These are phyloP conservation scores for Jamesozyma jinghongensis DNA, from an alignment of 805 yeast species.

Conservation along the genomic window DNA sequence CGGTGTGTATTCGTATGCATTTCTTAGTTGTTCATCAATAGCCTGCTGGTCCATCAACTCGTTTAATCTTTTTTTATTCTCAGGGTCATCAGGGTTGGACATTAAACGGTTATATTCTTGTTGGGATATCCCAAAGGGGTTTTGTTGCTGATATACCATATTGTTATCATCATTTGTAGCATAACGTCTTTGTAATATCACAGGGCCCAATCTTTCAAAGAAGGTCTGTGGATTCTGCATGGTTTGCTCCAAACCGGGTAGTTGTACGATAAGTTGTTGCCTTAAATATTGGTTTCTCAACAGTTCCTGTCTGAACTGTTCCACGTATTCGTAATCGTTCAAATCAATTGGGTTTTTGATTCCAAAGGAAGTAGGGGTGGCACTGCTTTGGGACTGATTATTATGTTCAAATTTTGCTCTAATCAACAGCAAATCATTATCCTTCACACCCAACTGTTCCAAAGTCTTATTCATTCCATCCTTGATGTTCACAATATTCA, in stretches of 20 bases:
- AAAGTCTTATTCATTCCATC: slow-evolving; percentile 32
- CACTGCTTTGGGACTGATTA: not conserved
- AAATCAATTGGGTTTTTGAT: slow-evolving; percentile 1
- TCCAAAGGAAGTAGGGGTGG: not conserved
- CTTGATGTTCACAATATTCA: slow-evolving; percentile 30
- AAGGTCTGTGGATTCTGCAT: slow-evolving; percentile 44
- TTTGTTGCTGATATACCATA: slow-evolving; percentile 4
- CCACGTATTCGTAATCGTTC: slow-evolving; percentile 30
- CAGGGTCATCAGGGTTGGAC: slow-evolving; percentile 62
- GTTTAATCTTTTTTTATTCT: slow-evolving; percentile 52
- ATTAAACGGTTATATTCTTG: slow-evolving; percentile 45
- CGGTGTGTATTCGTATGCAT: slow-evolving; percentile 82
- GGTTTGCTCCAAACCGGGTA: slow-evolving; percentile 41
- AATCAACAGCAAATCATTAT: slow-evolving; percentile 50
- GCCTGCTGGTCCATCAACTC: slow-evolving; percentile 62
- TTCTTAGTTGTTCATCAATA: slow-evolving; percentile 67
- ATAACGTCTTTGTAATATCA: slow-evolving; percentile 29
- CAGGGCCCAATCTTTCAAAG: slow-evolving; percentile 32
- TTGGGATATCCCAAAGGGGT: slow-evolving; percentile 32
- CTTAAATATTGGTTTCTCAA: slow-evolving; percentile 35
- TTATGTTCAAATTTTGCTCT: slow-evolving; percentile 18
- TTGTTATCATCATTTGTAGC: not conserved
- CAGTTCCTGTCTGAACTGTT: slow-evolving; percentile 41
- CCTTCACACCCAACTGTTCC: slow-evolving; percentile 38
- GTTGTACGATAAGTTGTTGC: slow-evolving; percentile 30